Percentiles rank a stretch among this genome's conserved stretches.
Conservation (phyloP, 352 stramenopile genomes). For the Pythium rhizo-oryzae region DNA sequence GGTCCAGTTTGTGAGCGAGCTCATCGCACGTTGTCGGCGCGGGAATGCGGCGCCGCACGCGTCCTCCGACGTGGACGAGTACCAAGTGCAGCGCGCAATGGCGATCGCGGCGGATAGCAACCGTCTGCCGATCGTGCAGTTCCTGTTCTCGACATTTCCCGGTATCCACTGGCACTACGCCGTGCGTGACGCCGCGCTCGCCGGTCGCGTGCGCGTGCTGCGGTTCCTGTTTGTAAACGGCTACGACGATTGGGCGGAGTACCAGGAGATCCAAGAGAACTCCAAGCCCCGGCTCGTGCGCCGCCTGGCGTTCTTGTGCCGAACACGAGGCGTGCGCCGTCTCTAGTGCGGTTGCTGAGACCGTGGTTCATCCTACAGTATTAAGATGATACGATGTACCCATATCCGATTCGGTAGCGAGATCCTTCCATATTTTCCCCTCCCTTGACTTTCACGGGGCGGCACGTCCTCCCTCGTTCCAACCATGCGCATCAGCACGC, state of each 20-base stretch:
- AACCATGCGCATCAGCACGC: too few species aligned
- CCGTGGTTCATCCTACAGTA: not conserved
- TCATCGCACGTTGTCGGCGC: not conserved
- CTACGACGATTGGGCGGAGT: not conserved
- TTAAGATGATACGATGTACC: not conserved
- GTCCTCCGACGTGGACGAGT: too few species aligned
- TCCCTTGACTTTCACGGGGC: not conserved
- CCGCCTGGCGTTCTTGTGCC: not conserved
- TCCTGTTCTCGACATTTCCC: too few species aligned
- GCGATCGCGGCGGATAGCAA: too few species aligned
- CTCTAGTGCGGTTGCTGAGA: not conserved
- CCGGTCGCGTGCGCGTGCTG: not conserved
- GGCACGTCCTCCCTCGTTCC: too few species aligned
- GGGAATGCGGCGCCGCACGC: too few species aligned
- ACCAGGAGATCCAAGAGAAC: not conserved
- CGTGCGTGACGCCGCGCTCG: too few species aligned
- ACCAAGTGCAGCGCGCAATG: too few species aligned
- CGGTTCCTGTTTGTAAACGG: not conserved
- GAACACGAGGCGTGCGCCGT: too few species aligned
- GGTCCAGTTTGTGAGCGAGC: not conserved
- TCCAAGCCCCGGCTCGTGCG: not conserved
- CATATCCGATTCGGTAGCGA: not conserved
- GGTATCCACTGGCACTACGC: too few species aligned
- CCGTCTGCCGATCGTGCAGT: too few species aligned
- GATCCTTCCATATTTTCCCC: not conserved